These are phyloP conservation scores for Nicotiana tabacum DNA, from an alignment of 257 asterid species.

Conservation along the genomic window DNA sequence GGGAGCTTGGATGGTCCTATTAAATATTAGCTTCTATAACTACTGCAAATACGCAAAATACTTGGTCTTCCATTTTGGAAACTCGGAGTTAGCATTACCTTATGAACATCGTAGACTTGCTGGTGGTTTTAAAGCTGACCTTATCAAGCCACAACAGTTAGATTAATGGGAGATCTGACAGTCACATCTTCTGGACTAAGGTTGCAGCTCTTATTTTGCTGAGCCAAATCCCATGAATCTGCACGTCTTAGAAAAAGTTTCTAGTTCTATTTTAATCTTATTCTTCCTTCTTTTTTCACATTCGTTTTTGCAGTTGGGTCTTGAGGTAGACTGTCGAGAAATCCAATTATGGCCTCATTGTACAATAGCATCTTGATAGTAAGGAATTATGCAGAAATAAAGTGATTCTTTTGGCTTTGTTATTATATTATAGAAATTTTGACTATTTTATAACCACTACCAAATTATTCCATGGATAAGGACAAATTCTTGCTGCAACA, in stretches of 20 bases:
- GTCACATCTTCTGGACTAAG: neutral
- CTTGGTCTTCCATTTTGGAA: neutral
- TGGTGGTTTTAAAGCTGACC: neutral
- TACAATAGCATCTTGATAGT: neutral
- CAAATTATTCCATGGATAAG: neutral
- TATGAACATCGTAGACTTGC: neutral
- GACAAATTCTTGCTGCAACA: neutral
- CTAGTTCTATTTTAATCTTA: neutral
- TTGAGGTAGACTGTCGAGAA: neutral
- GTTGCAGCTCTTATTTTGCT: slow-evolving; percentile 20
- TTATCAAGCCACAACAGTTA: neutral
- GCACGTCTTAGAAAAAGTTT: neutral
- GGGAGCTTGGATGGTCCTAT: slow-evolving; percentile 99
- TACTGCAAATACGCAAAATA: neutral
- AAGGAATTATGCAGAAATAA: neutral
- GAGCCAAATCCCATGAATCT: neutral
- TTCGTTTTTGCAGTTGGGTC: neutral
- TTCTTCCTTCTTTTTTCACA: neutral
- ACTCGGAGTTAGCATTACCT: neutral
- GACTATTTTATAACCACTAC: neutral
- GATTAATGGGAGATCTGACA: neutral
- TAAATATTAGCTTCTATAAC: slow-evolving; percentile 40
- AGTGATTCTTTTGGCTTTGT: neutral
- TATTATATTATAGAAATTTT: neutral
- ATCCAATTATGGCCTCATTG: neutral